Percentiles rank a stretch among this genome's conserved stretches.
Conservation (phyloP, 768 basidiomycete species). For the Sistotremastrum niveocremeum region DNA sequence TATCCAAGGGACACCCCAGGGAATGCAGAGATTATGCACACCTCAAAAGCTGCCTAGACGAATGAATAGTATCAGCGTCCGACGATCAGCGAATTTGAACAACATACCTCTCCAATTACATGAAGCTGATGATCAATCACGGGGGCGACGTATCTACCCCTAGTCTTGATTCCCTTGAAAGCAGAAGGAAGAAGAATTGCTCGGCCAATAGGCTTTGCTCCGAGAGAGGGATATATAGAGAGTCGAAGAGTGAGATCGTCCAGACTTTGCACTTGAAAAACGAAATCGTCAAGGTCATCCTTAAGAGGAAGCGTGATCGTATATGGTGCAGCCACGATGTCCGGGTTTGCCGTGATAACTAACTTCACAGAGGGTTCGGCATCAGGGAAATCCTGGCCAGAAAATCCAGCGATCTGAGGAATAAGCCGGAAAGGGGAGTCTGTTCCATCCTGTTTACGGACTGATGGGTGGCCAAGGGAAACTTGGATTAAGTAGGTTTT, state of each 20-base stretch:
- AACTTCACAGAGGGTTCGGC: slow-evolving; percentile 81
- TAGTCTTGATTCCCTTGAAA: slow-evolving; percentile 41
- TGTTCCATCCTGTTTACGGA: slow-evolving; percentile 21
- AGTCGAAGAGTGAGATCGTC: slow-evolving; percentile 73
- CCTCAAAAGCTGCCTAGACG: slow-evolving; percentile 70
- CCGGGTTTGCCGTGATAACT: slow-evolving; percentile 83
- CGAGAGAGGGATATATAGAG: slow-evolving; percentile 94
- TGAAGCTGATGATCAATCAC: slow-evolving; percentile 88
- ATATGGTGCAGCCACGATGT: slow-evolving; percentile 78
- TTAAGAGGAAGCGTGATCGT: slow-evolving; percentile 76
- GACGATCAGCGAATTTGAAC: not conserved
- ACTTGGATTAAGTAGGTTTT: slow-evolving; percentile 76
- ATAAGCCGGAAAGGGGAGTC: slow-evolving; percentile 48
- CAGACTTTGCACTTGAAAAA: slow-evolving; percentile 74
- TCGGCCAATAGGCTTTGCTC: slow-evolving; percentile 89
- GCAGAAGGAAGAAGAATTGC: slow-evolving; percentile 73
- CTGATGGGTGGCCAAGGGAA: slow-evolving; percentile 56
- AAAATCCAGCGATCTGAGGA: slow-evolving; percentile 59
- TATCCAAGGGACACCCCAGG: slow-evolving; percentile 86
- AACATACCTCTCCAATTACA: slow-evolving; percentile 78
- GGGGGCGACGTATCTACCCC: slow-evolving; percentile 31
- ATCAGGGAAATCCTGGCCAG: slow-evolving; percentile 51
- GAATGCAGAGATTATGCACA: slow-evolving; percentile 79
- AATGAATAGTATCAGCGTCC: not conserved
- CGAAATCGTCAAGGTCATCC: slow-evolving; percentile 57